Evolutionary conservation across 352 stramenopile species (phyloP).

Genomic region (Saprolegnia diclina): DNA sequence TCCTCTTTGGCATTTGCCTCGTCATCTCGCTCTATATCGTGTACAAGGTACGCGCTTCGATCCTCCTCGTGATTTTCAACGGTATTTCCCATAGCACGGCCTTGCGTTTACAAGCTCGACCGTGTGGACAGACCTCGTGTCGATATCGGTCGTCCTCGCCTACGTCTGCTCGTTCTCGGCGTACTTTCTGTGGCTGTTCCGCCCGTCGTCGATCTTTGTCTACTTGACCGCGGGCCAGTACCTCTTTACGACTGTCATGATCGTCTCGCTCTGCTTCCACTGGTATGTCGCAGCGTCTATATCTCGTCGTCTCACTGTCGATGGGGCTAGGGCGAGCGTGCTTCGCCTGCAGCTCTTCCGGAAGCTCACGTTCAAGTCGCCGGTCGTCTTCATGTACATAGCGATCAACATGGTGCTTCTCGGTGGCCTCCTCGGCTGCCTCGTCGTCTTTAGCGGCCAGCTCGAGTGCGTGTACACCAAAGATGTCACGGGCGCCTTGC

Average conservation of each 20-base stretch:
- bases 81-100: constrained; percentile 39
- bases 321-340: constrained; percentile 41
- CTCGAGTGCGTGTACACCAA: constrained; percentile 60
- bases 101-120: constrained; percentile 75
- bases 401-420: constrained; percentile 58
- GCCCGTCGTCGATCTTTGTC: constrained; percentile 78
- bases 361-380: constrained; percentile 76
- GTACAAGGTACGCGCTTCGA: neutral
- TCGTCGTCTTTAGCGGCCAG: constrained; percentile 44
- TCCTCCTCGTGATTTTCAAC: neutral
- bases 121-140: constrained; percentile 81
- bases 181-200: constrained; percentile 76
- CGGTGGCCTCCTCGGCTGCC: constrained; percentile 58
- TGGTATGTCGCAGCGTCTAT: constrained; percentile 32
- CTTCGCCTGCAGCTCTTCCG: constrained; percentile 84
- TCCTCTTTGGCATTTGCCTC: constrained; percentile 72
- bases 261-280: constrained; percentile 84
- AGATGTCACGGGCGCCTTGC: constrained; percentile 41
- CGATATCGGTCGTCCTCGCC: constrained; percentile 73
- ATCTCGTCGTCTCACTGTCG: neutral
- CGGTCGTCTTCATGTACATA: constrained; percentile 65
- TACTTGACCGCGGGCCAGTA: constrained; percentile 83
- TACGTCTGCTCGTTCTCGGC: constrained; percentile 72
- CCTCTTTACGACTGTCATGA: constrained; percentile 84
- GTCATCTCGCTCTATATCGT: constrained; percentile 71